Evolutionary conservation across 768 basidiomycete genomes (phyloP).

Genomic region (Gloeopeniophorella convolvens): DNA sequence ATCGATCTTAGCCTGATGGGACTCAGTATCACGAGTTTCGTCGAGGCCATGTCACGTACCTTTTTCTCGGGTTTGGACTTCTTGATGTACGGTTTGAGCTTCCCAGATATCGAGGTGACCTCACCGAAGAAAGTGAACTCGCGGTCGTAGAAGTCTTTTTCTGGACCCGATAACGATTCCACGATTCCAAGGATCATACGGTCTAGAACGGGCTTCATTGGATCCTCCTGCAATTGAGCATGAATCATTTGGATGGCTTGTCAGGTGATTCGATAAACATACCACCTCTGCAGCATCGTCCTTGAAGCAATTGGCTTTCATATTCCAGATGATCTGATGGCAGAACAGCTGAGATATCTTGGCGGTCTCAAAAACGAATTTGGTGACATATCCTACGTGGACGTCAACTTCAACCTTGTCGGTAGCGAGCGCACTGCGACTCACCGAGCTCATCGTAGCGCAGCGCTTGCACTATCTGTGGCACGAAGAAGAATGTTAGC

Average conservation of each 20-base stretch:
- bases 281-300: constrained; percentile 86
- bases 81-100: constrained; percentile 94
- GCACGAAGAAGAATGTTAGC: constrained; percentile 97
- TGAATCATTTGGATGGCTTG: background rate
- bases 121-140: constrained; percentile 96
- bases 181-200: constrained; percentile 76
- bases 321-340: constrained; percentile 99
- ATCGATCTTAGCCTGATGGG: constrained; percentile 86
- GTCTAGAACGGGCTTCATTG: constrained; percentile 96
- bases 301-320: constrained; percentile 97
- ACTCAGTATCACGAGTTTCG: constrained; percentile 1
- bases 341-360: constrained; percentile 97
- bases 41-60: constrained; percentile 34
- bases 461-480: constrained; percentile 95
- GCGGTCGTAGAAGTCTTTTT: constrained; percentile 83
- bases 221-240: constrained; percentile 60
- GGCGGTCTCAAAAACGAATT: constrained; percentile 95
- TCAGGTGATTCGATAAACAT: constrained; percentile 20
- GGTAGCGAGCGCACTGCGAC: constrained; percentile 17
- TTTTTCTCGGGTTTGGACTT: constrained; percentile 96
- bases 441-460: constrained; percentile 83
- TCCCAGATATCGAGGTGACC: constrained; percentile 97
- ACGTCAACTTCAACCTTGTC: background rate
- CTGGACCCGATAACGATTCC: constrained; percentile 79
- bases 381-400: constrained; percentile 76